Base-by-base conservation (phyloP, 2,329 filamentous ascomycete genomes). In the Xylariaceae sp. region DNA sequence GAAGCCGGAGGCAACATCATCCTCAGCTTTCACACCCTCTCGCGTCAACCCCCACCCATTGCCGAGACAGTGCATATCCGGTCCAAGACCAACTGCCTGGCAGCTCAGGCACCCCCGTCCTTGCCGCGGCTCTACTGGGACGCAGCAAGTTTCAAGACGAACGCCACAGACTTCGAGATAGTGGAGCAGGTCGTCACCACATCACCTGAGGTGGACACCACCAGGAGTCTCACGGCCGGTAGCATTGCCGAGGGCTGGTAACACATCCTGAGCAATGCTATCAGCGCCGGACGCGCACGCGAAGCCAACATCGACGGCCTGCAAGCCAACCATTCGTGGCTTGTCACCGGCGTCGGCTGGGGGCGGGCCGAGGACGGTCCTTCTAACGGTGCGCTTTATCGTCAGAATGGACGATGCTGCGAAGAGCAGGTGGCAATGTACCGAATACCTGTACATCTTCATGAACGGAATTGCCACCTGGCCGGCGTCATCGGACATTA, bases 271-370 rank as follows among this genome's bases (percentile, higher is more conserved):
- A 57, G 57, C n/a, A 68, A 56, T 50, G 61, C 60, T 15, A 58
- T 67, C 8, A 50, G 55, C 18, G 65, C 65, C 22, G 65, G 65
- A 43, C 51, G 56, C 30, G 55, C 44, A 4, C 57, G 54, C 19
- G 65, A 65, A 26, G 68, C 66, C 29, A 69, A 70, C 55, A 62
- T 66, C 1, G 57, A 70, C 18, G 67, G 66, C 3, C 56, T 70
- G 13, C 55, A 66, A 26, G 61, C 57, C 49, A 63, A 64, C 53
- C n/a, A n/a, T 64, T 67, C 61, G 8, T 68, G 67, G 66, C 57
- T 68, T 30, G 62, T 59, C 34, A 50, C 67, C 30, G 64, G 67
- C 37, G 54, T 62, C 19, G 60, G 59, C 18, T 66, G 64, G 68
- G 68, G 46, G 60, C 40, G 53, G 8, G 47, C 57, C 9, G 55